Conservation (phyloP, 2,329 filamentous ascomycete species). For the Cercospora janseana region DNA sequence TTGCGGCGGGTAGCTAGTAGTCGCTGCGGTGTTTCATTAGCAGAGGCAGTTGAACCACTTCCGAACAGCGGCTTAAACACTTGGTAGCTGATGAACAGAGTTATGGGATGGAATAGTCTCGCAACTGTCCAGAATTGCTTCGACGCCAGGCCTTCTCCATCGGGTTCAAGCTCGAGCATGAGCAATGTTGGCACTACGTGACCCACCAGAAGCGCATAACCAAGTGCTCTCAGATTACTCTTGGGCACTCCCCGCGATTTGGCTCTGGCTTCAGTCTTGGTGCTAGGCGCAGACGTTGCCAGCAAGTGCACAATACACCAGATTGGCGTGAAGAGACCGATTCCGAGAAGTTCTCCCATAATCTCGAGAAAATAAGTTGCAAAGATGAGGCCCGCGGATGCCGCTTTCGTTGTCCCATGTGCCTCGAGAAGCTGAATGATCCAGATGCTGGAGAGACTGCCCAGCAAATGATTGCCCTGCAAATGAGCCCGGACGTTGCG, state of each 20-base stretch:
- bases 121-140: slow-evolving; percentile 28
- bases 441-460: slow-evolving; percentile 25
- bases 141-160: slow-evolving; percentile 21
- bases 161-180: slow-evolving; percentile 23
- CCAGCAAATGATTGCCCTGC: slow-evolving; percentile 26
- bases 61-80: slow-evolving; percentile 8
- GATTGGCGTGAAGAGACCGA: slow-evolving; percentile 26
- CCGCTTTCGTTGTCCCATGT: slow-evolving; percentile 15
- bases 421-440: slow-evolving; percentile 27
- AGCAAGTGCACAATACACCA: slow-evolving; percentile 27
- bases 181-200: slow-evolving; percentile 25
- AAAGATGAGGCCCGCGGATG: slow-evolving; percentile 11
- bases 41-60: not conserved
- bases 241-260: slow-evolving; percentile 8
- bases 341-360: slow-evolving; percentile 27
- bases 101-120: slow-evolving; percentile 27
- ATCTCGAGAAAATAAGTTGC: slow-evolving; percentile 25
- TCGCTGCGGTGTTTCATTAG: slow-evolving; percentile 6
- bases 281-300: slow-evolving; percentile 11
- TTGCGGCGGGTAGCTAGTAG: slow-evolving; percentile 15
- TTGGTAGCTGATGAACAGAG: slow-evolving; percentile 16
- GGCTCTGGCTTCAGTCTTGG: slow-evolving; percentile 6
- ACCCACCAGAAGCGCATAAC: slow-evolving; percentile 24
- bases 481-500: slow-evolving; percentile 25
- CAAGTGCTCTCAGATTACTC: slow-evolving; percentile 20